phyloP scores from a whole-genome alignment of 2,329 filamentous ascomycete genomes.

The Plectosphaerella sp. region DNA sequence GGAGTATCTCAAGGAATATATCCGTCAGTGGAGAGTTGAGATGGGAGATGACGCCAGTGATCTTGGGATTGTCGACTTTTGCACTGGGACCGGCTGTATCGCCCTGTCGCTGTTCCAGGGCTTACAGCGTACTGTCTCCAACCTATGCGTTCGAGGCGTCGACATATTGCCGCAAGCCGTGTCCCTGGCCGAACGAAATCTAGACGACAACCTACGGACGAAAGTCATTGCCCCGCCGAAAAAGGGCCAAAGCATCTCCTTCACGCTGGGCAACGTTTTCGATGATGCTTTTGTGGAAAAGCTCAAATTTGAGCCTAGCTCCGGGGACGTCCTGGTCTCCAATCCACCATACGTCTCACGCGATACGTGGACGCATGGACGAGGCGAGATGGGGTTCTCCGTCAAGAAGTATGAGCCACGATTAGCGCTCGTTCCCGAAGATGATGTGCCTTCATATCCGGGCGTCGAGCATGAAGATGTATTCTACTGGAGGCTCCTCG shows the following conservation, averaged over 20 bases:
- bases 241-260: slow-evolving; percentile 9
- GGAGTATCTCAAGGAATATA: slow-evolving; percentile 43
- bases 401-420: slow-evolving; percentile 80
- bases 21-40: not conserved
- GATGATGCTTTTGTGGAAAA: slow-evolving; percentile 38
- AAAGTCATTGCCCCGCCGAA: slow-evolving; percentile 15
- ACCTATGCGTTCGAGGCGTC: slow-evolving; percentile 58
- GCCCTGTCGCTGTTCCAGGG: slow-evolving; percentile 68
- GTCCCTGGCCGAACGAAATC: slow-evolving; percentile 60
- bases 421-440: slow-evolving; percentile 65
- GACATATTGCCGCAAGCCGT: slow-evolving; percentile 69
- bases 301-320: slow-evolving; percentile 20
- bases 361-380: slow-evolving; percentile 30
- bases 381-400: slow-evolving; percentile 55
- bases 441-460: slow-evolving; percentile 19
- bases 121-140: slow-evolving; percentile 36
- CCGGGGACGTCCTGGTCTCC: slow-evolving; percentile 67
- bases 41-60: not conserved
- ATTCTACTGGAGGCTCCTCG: slow-evolving; percentile 66
- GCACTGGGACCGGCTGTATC: slow-evolving; percentile 89
- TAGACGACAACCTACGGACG: slow-evolving; percentile 39
- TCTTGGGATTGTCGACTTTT: slow-evolving; percentile 74
- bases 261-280: slow-evolving; percentile 32
- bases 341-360: slow-evolving; percentile 91
- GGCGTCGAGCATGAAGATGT: slow-evolving; percentile 38